These are phyloP conservation scores for Penicillium sp. DNA, from an alignment of 2,329 filamentous ascomycete genomes.

Conservation along the genomic window DNA sequence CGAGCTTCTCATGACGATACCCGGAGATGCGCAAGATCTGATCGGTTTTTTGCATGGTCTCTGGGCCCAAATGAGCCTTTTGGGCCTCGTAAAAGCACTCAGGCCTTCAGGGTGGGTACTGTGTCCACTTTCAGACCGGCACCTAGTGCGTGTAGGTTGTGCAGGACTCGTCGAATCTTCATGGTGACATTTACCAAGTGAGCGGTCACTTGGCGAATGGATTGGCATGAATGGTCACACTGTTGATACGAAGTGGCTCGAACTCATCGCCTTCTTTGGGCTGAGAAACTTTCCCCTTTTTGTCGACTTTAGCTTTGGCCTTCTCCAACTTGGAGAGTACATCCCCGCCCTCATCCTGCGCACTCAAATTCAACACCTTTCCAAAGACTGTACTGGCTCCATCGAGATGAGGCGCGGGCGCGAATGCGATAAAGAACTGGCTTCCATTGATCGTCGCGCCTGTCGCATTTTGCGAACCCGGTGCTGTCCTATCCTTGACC, in stretches of 20 bases:
- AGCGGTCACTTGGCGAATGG: slow-evolving; percentile 52
- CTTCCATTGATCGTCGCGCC: slow-evolving; percentile 47
- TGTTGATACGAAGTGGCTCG: slow-evolving; percentile 51
- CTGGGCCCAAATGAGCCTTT: too few relatives aligned
- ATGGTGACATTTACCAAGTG: background rate
- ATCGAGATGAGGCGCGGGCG: slow-evolving; percentile 57
- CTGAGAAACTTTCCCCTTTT: slow-evolving; percentile 53
- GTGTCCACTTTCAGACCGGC: too few relatives aligned
- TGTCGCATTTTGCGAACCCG: slow-evolving; percentile 41
- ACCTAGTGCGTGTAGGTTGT: background rate
- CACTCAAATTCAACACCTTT: slow-evolving; percentile 47
- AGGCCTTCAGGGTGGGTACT: too few relatives aligned
- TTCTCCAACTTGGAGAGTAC: slow-evolving; percentile 49
- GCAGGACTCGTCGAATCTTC: background rate
- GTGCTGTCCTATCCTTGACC: slow-evolving; percentile 42
- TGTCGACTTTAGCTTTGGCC: slow-evolving; percentile 56
- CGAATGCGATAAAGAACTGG: slow-evolving; percentile 61
- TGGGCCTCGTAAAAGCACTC: too few relatives aligned
- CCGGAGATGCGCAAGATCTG: too few relatives aligned
- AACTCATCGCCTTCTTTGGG: slow-evolving; percentile 39
- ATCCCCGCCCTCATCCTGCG: slow-evolving; percentile 43
- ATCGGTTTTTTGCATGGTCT: too few relatives aligned
- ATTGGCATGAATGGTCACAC: slow-evolving; percentile 59
- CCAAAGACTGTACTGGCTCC: slow-evolving; percentile 64
- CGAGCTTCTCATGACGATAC: too few relatives aligned